A percentile compares a stretch with the other conserved stretches of the same genome.
Evolutionary conservation across 352 stramenopile species (phyloP).

Genomic region (Globisporangium camurandrum): DNA sequence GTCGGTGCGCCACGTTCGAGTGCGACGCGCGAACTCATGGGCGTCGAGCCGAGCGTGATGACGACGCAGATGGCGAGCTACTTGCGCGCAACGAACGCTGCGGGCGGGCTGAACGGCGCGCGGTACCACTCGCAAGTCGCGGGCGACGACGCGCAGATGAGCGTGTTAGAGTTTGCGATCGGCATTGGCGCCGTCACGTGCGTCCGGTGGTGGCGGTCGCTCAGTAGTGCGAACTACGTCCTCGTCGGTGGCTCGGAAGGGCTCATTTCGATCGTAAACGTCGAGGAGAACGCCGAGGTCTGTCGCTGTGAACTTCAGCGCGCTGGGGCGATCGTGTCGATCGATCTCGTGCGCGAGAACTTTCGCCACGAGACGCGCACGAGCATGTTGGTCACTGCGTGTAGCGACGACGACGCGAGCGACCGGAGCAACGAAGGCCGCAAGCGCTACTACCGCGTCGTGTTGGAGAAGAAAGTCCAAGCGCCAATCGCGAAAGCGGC

Average conservation of each 20-base stretch:
- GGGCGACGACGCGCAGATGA: constrained; percentile 79
- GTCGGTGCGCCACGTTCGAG: constrained; percentile 27
- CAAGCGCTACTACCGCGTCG: constrained; percentile 67
- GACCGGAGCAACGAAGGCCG: not conserved
- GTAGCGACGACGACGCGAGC: constrained; percentile 25
- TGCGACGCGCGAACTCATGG: constrained; percentile 66
- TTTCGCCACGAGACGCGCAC: constrained; percentile 70
- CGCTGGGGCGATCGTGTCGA: constrained; percentile 53
- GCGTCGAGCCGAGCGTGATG: constrained; percentile 61
- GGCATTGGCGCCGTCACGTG: constrained; percentile 67
- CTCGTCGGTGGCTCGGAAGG: constrained; percentile 70
- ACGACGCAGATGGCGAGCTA: constrained; percentile 81
- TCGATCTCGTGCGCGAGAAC: constrained; percentile 73
- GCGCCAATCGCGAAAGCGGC: not conserved
- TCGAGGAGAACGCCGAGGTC: constrained; percentile 78
- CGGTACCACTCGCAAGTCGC: constrained; percentile 78
- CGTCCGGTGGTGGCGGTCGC: constrained; percentile 68
- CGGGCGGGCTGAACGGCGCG: constrained; percentile 68
- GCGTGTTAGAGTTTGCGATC: constrained; percentile 66
- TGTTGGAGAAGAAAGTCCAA: constrained; percentile 76
- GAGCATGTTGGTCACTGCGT: constrained; percentile 78
- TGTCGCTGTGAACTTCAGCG: constrained; percentile 73
- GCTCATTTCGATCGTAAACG: constrained; percentile 82
- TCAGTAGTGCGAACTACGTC: constrained; percentile 81
- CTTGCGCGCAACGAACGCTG: constrained; percentile 71